Evolutionary conservation across 1,139 yeast species (phyloP).

Genomic region (Pichia sp.): DNA sequence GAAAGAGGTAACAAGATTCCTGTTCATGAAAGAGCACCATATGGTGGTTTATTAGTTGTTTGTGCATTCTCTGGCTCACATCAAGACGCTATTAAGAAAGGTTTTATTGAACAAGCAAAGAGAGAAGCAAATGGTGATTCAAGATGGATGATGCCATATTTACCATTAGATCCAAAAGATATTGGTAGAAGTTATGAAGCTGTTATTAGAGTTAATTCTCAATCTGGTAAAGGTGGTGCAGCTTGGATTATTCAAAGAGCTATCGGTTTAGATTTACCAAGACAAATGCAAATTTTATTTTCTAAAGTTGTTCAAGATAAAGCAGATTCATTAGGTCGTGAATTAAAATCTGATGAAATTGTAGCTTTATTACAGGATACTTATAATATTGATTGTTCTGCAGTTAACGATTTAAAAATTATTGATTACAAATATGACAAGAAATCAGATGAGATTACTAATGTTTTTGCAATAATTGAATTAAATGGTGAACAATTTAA

Average conservation of each 20-base stretch:
- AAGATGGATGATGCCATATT: slow-evolving; percentile 83
- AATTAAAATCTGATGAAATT: slow-evolving; percentile 73
- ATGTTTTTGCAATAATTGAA: slow-evolving; percentile 34
- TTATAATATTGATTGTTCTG: slow-evolving; percentile 56
- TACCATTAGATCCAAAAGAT: slow-evolving; percentile 94
- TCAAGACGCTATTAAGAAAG: slow-evolving; percentile 97
- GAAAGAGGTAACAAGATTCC: slow-evolving; percentile 96
- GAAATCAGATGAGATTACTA: slow-evolving; percentile 26
- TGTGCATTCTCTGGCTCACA: slow-evolving; percentile 97
- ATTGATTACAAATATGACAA: slow-evolving; percentile 41
- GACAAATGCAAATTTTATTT: slow-evolving; percentile 85
- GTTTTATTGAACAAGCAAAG: slow-evolving; percentile 39
- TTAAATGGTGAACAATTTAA: slow-evolving; percentile 41
- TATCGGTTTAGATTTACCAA: slow-evolving; percentile 86
- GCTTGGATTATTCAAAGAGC: slow-evolving; percentile 92
- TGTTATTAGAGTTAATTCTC: slow-evolving; percentile 94
- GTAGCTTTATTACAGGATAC: slow-evolving; percentile 64
- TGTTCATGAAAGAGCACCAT: slow-evolving; percentile 89
- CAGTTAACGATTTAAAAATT: slow-evolving; percentile 36
- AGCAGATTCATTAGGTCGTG: slow-evolving; percentile 85
- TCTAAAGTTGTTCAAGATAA: slow-evolving; percentile 74
- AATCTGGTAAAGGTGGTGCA: slow-evolving; percentile 98
- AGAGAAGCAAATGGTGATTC: slow-evolving; percentile 29
- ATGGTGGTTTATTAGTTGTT: slow-evolving; percentile 94
- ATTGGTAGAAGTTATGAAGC: slow-evolving; percentile 97